Conservation (phyloP, 495 filamentous ascomycete genomes). For the Xylaria acuta region DNA sequence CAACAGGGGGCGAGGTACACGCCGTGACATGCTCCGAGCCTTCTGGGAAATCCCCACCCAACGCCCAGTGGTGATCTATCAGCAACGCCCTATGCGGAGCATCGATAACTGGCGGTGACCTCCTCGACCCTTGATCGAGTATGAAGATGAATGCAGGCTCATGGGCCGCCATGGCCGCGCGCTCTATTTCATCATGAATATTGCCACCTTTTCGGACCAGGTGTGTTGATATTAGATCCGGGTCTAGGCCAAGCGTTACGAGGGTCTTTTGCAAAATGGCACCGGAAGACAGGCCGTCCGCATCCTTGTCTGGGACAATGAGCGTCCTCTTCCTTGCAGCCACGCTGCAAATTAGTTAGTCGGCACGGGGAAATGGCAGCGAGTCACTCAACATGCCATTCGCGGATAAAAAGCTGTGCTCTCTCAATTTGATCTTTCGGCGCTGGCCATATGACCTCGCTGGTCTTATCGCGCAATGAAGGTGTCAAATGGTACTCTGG, state of each 20-base stretch:
- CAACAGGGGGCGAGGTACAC: slow-evolving; percentile 62
- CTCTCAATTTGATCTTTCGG: slow-evolving; percentile 52
- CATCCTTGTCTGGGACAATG: slow-evolving; percentile 67
- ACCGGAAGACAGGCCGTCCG: slow-evolving; percentile 65
- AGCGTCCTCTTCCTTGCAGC: slow-evolving; percentile 44
- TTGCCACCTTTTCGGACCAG: slow-evolving; percentile 58
- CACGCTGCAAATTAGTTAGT: slow-evolving; percentile 25
- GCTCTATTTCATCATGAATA: slow-evolving; percentile 55
- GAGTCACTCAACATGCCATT: slow-evolving; percentile 54
- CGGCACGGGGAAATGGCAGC: slow-evolving; percentile 24
- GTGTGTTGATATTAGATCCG: slow-evolving; percentile 55
- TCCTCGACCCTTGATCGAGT: slow-evolving; percentile 64
- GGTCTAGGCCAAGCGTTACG: slow-evolving; percentile 53
- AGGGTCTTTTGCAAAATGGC: slow-evolving; percentile 63
- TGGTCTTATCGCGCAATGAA: slow-evolving; percentile 45
- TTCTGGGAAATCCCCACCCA: slow-evolving; percentile 59
- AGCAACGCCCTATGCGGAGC: slow-evolving; percentile 50
- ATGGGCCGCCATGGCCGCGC: slow-evolving; percentile 50
- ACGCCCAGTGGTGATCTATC: slow-evolving; percentile 64
- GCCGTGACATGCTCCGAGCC: slow-evolving; percentile 56
- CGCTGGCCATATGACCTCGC: slow-evolving; percentile 62
- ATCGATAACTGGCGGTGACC: slow-evolving; percentile 54
- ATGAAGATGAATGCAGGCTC: slow-evolving; percentile 61
- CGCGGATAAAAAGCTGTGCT: slow-evolving; percentile 52
- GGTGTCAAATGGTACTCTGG: slow-evolving; percentile 49